phyloP scores from a whole-genome alignment of 441 rosid genomes.

The Croton laevigatus region DNA sequence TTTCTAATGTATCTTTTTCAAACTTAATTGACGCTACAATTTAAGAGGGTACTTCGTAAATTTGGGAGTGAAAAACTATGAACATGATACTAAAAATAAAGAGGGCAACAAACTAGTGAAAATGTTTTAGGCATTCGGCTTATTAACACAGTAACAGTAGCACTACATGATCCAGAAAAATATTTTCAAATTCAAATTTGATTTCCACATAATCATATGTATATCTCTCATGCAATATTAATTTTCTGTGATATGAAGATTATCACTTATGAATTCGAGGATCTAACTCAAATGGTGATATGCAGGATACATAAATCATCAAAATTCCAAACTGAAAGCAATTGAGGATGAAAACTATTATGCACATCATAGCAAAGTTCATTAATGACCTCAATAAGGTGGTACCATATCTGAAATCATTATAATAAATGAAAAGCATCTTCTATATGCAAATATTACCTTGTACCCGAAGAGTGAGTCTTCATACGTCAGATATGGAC shows the following conservation, averaged over 20 bases:
- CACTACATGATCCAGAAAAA: too few relatives aligned
- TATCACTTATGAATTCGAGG: not conserved
- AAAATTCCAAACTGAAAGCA: not conserved
- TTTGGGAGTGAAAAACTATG: too few relatives aligned
- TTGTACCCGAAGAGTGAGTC: constrained; percentile 83
- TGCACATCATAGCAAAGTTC: not conserved
- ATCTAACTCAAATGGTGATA: not conserved
- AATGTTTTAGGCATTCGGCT: too few relatives aligned
- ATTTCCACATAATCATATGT: not conserved
- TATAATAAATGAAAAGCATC: constrained; percentile 12
- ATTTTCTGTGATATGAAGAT: not conserved
- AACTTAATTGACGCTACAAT: too few relatives aligned
- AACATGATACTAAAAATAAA: too few relatives aligned
- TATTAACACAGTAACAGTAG: too few relatives aligned
- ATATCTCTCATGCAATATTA: not conserved
- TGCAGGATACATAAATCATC: not conserved
- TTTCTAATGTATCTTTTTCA: too few relatives aligned
- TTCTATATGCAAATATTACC: constrained; percentile 39
- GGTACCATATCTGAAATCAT: not conserved
- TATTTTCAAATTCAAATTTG: not conserved
- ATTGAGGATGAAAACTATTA: constrained; percentile 6
- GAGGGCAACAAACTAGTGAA: too few relatives aligned
- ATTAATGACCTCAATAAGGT: too few relatives aligned
- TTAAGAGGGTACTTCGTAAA: too few relatives aligned
- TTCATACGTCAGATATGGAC: constrained; percentile 96